Evolutionary conservation across 768 basidiomycete genomes (phyloP), one percentile per base, ranked within the genome.

Genomic region (Rubroboletus satanas): DNA sequence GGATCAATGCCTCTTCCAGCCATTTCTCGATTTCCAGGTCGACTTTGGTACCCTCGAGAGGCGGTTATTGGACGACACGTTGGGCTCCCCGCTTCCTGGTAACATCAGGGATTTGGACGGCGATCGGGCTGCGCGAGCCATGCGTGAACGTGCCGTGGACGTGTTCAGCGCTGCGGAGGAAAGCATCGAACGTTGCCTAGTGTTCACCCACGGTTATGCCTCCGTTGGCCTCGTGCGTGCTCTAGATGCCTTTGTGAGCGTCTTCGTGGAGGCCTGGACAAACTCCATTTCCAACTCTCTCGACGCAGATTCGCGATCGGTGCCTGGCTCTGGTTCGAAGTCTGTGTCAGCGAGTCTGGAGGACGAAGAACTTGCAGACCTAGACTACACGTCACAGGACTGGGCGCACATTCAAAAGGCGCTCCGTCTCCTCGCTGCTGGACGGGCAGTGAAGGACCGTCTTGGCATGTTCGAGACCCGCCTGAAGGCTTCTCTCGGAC

Each of bases 1-100:
- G 97, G 93, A 98, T 64, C 87, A 86, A 52, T 86, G 88, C 48
- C 75, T 99, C 15, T 97, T 94, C 67, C 93, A 95, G 66, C 93
- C 96, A 2, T 98, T 98, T 74, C 78, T 96, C 26, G 90, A 95
- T 62, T 87, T 88, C 57, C 96, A 98, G 62, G 76, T 83, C 17
- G 88, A 95, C 52, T 98, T 98, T 69, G 81, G 82, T 0, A 73
- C 78, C 1, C 76, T 97, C 33, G 97, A 99, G 71, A 78, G 80
- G 35, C 81, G 84, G 7, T 78, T 83, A 48, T 73, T 98, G 51
- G 80, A 84, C 28, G 78, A 83, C 45, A 72, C 75, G 2, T 74
- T 91, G 17, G 74, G 74, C n/a, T 72, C 75, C 9, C 78, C 80
- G 15, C 67, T 81, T 44, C 72, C 74, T 21, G 56, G 51, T 8